Conservation (phyloP, 805 yeast species). For the Candida vartiovaarae region DNA sequence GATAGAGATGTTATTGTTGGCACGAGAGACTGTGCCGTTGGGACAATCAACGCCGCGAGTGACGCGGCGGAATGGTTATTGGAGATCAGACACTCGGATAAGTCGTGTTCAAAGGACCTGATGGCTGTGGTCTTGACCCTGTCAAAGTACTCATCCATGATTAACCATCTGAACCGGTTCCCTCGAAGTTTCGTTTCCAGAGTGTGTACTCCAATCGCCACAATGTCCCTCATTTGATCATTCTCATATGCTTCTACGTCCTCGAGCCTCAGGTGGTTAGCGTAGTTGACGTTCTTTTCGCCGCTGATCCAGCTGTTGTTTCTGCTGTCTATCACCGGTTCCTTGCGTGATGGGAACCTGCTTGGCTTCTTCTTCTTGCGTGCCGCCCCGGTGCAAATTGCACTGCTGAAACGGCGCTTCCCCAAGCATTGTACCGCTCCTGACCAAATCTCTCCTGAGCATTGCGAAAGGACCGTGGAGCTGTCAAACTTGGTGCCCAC, state of each 20-base stretch:
- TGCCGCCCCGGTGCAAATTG: too few relatives aligned
- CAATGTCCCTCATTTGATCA: not conserved
- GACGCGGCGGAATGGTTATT: not conserved
- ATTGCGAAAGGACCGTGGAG: too few relatives aligned
- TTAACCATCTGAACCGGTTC: not conserved
- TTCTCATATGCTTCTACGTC: not conserved
- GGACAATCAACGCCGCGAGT: not conserved
- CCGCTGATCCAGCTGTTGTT: slow-evolving; percentile 1
- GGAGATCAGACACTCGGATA: not conserved
- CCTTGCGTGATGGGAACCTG: too few relatives aligned
- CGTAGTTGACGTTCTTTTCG: not conserved
- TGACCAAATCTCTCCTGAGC: too few relatives aligned
- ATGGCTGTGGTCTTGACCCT: not conserved
- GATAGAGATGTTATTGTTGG: not conserved
- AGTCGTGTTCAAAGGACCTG: slow-evolving; percentile 6
- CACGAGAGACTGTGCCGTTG: not conserved
- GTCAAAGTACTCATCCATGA: not conserved
- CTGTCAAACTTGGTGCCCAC: too few relatives aligned
- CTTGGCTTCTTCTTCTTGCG: too few relatives aligned
- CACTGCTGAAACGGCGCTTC: too few relatives aligned
- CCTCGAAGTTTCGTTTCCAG: too few relatives aligned
- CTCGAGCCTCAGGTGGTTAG: not conserved
- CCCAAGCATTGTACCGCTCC: too few relatives aligned
- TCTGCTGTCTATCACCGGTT: not conserved
- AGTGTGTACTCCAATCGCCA: too few relatives aligned